Base-by-base conservation (phyloP, 306 rosid genomes). In the Urtica urens region DNA sequence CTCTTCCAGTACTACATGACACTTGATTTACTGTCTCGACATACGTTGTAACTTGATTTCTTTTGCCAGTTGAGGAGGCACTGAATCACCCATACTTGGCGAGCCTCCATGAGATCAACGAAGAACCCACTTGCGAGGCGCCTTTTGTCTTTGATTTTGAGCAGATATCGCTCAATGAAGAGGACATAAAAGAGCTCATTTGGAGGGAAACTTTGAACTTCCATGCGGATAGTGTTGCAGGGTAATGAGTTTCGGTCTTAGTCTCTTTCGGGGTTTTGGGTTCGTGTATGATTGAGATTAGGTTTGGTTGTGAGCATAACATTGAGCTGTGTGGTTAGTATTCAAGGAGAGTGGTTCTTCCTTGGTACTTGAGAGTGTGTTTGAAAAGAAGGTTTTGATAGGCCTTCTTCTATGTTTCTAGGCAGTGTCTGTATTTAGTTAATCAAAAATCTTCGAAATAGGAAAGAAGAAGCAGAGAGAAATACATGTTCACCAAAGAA, bases 91-190 rank as follows among this genome's bases (percentile, higher is more conserved):
- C 97, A 31, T 84, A 74, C 51, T 41, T 90, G 71, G 57, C 80
- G 34, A 75, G 95, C 67, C 94, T 90, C 51, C 97, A 90, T 39
- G 95, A 85, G 77, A 81, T 90, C 77, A 90, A 90, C 3, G 97
- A 90, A 73, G 97, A 90, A 77, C 97, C 97, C 11, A 68, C 57
- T 63, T 79, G 94, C 72, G 79, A 80, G 23, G 70, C 79, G 57
- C 87, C 95, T 10, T 90, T 90, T 10, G 26, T 63, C 71, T 84
- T 90, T 59, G 93, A 81, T 57, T 90, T 90, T 3, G 97, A 90
- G 53, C 92, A 72, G 72, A 33, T 83, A 50, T 66, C 68, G 47
- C 64, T 90, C 65, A 59, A 69, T 34, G 97, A 90, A 72, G 97
- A 84, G 49, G 97, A 90, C 54, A 81, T 90, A 68, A 90, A 77